Evolutionary conservation across 768 basidiomycete species (phyloP).

Genomic region (Phylloporus scabripes): DNA sequence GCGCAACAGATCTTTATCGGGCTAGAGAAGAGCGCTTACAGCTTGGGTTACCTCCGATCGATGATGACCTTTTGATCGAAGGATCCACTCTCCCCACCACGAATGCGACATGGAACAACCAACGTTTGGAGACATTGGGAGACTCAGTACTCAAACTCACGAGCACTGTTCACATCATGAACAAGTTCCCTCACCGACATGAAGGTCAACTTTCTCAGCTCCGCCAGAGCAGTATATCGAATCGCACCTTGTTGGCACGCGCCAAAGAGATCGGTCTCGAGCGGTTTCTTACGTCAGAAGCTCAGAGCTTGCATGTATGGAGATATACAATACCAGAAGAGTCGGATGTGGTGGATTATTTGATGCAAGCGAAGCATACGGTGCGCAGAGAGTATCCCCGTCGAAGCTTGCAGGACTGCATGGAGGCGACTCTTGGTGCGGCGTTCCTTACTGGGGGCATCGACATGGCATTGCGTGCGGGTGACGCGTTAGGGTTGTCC

Average conservation of each 20-base stretch:
- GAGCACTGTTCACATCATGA: constrained; percentile 71
- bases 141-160: constrained; percentile 78
- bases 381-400: constrained; percentile 52
- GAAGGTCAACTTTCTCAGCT: constrained; percentile 76
- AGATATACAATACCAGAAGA: constrained; percentile 41
- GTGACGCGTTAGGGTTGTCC: constrained; percentile 58
- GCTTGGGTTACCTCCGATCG: constrained; percentile 58
- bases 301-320: constrained; percentile 52
- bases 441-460: constrained; percentile 71
- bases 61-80: constrained; percentile 55
- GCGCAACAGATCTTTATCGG: constrained; percentile 61
- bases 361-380: constrained; percentile 23
- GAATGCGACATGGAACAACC: constrained; percentile 64
- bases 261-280: constrained; percentile 63
- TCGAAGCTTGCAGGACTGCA: constrained; percentile 78
- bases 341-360: constrained; percentile 31
- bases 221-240: constrained; percentile 61
- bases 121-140: constrained; percentile 82
- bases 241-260: constrained; percentile 61
- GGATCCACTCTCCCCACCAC: constrained; percentile 73
- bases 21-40: constrained; percentile 44
- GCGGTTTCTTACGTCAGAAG: constrained; percentile 57
- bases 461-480: constrained; percentile 57
- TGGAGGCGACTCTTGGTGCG: constrained; percentile 82
- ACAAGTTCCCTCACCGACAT: constrained; percentile 68